Evolutionary conservation across 768 basidiomycete species (phyloP), one percentile per base, ranked within the genome.

Genomic region (Suillus paluster): DNA sequence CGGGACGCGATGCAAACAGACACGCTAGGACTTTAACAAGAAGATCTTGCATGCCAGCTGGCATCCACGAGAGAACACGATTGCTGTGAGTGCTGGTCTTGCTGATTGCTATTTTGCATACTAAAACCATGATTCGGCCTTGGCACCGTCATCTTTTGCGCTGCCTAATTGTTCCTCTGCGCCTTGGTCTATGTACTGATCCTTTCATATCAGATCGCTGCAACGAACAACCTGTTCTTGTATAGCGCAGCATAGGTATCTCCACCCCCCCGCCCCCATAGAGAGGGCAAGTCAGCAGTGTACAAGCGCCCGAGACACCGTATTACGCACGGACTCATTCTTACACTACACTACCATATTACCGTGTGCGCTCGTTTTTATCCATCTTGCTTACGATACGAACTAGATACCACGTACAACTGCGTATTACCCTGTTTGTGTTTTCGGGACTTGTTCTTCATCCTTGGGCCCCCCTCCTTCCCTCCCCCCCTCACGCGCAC

Each of bases 61-160:
- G 97, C 97, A 99, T 83, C 97, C 97, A 52, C 82, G 88, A 74
- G 97, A 99, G 83, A 95, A 96, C 77, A 99, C 97, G 50, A 98
- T 99, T 73, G 96, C 96, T 70, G 95, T 96, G 70, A 72, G 92
- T 83, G 7, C 42, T 45, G 27, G 30, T 25, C 34, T 21, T 30
- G 30, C 30, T 30, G 30, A 23, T 10, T 4, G 9, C 7, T n/a
- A n/a, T n/a, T 25, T 36, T 56, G 15, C 21, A 14, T 36, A n/a
- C n/a, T 17, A 45, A 14, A 6, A 30, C 30, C 30, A 30, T 6
- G 30, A 30, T 15, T 50, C 11, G 19, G 30, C 27, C 19, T 33
- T 33, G 30, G 30, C 19, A 3, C 10, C 19, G 49, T 50, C 7
- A 12, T 11, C 19, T n/a, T 50, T 30, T 4, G 19, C 12, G 42